phyloP scores from a whole-genome alignment of 2,329 filamentous ascomycete species.

The Colletotrichum sp. region DNA sequence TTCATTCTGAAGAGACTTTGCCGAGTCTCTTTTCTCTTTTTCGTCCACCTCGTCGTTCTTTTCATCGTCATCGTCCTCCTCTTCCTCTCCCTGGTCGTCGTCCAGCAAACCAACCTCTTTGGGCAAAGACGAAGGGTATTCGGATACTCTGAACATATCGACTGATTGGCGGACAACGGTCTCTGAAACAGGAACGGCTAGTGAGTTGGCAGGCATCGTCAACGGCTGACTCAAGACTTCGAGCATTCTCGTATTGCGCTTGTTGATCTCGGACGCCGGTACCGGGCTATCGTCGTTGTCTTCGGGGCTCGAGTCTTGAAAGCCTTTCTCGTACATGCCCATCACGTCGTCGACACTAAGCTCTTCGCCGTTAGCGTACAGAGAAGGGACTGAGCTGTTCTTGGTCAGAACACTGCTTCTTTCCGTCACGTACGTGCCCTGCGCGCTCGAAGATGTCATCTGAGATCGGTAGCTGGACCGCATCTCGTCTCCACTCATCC shows the following conservation, averaged over 20 bases:
- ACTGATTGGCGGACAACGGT: slow-evolving; percentile 36
- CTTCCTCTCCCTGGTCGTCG: slow-evolving; percentile 26
- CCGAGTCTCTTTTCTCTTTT: slow-evolving; percentile 55
- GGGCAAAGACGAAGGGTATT: slow-evolving; percentile 44
- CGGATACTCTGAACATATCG: slow-evolving; percentile 41
- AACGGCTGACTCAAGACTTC: slow-evolving; percentile 44
- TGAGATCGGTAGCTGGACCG: slow-evolving; percentile 64
- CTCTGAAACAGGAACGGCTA: slow-evolving; percentile 19
- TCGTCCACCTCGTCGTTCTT: slow-evolving; percentile 23
- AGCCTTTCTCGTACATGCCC: slow-evolving; percentile 71
- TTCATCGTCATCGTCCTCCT: slow-evolving; percentile 29
- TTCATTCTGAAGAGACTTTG: slow-evolving; percentile 41
- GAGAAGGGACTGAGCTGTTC: slow-evolving; percentile 75
- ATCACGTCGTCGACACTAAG: slow-evolving; percentile 73
- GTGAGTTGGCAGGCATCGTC: slow-evolving; percentile 28
- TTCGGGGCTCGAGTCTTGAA: slow-evolving; percentile 46
- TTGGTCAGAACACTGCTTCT: slow-evolving; percentile 84
- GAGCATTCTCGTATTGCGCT: slow-evolving; percentile 40
- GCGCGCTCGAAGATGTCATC: slow-evolving; percentile 57
- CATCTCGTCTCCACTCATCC: slow-evolving; percentile 54
- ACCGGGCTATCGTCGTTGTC: slow-evolving; percentile 37
- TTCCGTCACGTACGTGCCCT: slow-evolving; percentile 74
- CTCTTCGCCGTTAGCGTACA: slow-evolving; percentile 57
- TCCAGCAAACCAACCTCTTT: slow-evolving; percentile 22
- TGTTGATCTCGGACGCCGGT: slow-evolving; percentile 44